Conservation (phyloP, 2,329 filamentous ascomycete species). For the Emydomyces testavorans region DNA sequence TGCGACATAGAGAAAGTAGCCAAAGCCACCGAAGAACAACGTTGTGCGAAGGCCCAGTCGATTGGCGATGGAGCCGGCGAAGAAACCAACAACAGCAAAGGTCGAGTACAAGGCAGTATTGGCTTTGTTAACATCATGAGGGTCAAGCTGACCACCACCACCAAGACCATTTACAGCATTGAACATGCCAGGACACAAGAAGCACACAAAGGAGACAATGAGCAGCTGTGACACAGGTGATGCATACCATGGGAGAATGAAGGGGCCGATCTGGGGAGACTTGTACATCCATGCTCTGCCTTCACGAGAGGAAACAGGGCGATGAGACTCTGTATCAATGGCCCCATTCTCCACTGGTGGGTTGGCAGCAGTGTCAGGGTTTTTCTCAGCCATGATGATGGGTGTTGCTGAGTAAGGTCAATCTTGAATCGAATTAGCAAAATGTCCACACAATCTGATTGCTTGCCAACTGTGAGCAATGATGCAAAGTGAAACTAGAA, state of each 20-base stretch:
- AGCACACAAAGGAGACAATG: constrained; percentile 60
- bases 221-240: constrained; percentile 61
- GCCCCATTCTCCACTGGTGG: not conserved
- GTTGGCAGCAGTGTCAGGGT: not conserved
- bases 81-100: constrained; percentile 55
- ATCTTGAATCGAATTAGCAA: not conserved
- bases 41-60: constrained; percentile 35
- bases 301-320: not conserved
- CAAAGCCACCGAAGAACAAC: constrained; percentile 38
- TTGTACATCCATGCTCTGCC: constrained; percentile 54
- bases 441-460: not conserved
- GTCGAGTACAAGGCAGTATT: constrained; percentile 62
- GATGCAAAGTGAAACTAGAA: too few species aligned
- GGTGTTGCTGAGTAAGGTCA: not conserved
- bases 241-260: constrained; percentile 55
- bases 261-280: constrained; percentile 43
- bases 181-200: constrained; percentile 63
- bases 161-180: constrained; percentile 56
- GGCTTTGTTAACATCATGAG: constrained; percentile 52
- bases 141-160: constrained; percentile 49
- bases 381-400: constrained; percentile 12
- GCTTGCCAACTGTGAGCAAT: too few species aligned
- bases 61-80: constrained; percentile 44
- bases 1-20: constrained; percentile 40
- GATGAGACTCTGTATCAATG: not conserved